Evolutionary conservation across 768 basidiomycete species (phyloP).

Genomic region (Tulasnella sp.): DNA sequence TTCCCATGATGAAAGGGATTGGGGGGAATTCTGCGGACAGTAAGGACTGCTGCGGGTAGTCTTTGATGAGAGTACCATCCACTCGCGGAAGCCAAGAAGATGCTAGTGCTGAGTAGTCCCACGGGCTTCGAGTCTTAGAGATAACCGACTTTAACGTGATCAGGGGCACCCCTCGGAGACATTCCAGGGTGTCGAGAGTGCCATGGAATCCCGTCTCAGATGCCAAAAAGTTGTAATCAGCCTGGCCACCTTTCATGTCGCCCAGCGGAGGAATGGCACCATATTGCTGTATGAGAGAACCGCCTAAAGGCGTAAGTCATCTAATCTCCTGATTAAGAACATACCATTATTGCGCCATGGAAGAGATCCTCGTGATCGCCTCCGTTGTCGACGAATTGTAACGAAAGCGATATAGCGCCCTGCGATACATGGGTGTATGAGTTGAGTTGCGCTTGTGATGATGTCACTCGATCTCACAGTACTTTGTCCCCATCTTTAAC

Average conservation of each 20-base stretch:
- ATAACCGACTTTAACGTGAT: neutral
- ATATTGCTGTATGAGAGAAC: neutral
- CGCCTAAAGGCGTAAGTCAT: no score
- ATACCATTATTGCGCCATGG: neutral
- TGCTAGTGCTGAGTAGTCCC: neutral
- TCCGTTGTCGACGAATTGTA: neutral
- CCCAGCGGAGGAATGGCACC: neutral
- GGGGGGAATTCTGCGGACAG: neutral
- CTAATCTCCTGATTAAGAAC: no score
- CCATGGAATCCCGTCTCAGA: neutral
- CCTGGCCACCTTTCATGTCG: neutral
- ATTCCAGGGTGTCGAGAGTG: neutral
- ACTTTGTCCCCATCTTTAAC: neutral
- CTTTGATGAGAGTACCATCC: neutral
- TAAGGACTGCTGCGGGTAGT: neutral
- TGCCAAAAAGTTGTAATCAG: neutral
- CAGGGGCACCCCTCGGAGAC: neutral
- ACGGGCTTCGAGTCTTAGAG: neutral
- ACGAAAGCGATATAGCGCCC: neutral
- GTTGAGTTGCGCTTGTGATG: neutral
- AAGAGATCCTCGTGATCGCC: neutral
- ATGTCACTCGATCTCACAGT: neutral
- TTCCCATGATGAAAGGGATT: neutral
- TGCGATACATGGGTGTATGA: neutral
- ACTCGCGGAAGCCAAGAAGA: constrained; percentile 6